Conservation (phyloP, 1,284 basidiomycete genomes). For the Apiotrichum mycotoxinovorans region DNA sequence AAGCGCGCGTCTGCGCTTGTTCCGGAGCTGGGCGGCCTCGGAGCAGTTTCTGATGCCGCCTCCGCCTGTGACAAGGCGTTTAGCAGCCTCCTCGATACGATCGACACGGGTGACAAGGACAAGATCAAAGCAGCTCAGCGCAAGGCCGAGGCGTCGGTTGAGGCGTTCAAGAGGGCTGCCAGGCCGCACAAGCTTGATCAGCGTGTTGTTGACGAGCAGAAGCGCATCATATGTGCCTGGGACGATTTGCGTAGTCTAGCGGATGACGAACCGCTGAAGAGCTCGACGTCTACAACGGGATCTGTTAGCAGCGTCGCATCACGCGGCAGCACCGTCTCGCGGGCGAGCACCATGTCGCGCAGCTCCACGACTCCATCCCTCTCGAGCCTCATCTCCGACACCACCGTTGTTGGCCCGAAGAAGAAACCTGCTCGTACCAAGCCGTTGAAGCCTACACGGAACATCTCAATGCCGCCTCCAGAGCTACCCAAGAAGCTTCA, state of each 20-base stretch:
- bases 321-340: not conserved
- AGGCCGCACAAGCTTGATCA: conserved; percentile 18
- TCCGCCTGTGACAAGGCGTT: conserved; percentile 24
- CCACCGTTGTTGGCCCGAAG: not conserved
- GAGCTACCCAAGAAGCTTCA: not conserved
- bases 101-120: conserved; percentile 15
- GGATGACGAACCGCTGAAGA: conserved; percentile 9
- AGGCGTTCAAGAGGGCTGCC: conserved; percentile 8
- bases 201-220: conserved; percentile 21
- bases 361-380: not conserved
- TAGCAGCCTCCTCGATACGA: conserved; percentile 25
- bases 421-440: not conserved
- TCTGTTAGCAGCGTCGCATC: not conserved
- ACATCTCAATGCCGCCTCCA: not conserved
- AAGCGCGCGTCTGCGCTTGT: conserved; percentile 9
- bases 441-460: not conserved
- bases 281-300: not conserved
- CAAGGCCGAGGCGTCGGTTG: conserved; percentile 5
- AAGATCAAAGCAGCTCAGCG: conserved; percentile 1
- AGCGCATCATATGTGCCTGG: conserved; percentile 21
- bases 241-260: conserved; percentile 23
- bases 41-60: conserved; percentile 15
- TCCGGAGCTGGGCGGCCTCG: conserved; percentile 17
- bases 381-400: not conserved
- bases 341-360: not conserved